Base-by-base conservation (phyloP, 108 stramenopile genomes). In the Nitzschia sp. region DNA sequence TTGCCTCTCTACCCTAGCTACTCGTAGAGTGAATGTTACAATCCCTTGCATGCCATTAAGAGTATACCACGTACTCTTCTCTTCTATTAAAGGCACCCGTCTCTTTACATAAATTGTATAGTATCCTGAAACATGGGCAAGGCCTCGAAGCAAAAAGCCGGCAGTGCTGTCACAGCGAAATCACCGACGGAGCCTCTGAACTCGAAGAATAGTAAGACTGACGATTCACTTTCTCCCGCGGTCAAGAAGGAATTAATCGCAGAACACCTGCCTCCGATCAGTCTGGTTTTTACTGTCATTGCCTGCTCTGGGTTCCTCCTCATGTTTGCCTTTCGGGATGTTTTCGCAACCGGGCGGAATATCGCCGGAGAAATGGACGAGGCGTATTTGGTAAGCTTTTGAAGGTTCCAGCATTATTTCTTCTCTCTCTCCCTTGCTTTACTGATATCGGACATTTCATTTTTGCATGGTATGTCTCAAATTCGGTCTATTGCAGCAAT, bases 241-340 rank as follows among this genome's bases (percentile, higher is more conserved):
- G 35, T 60, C n/a, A 23, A 23, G 52, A 69, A 41, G 54, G 70
- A 71, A 21, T 26, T 66, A 2, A 52, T 57, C 16, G 73, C 22
- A 29, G 83, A 88, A 33, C 93, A 94, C 63, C 80, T 94, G 21
- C 81, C 87, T 13, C 93, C 93, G 0, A 41, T 90, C 2, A 63
- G 75, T 32, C 68, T 94, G 0, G 82, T 90, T 21, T 53, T 87
- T 16, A 76, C 76, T 8, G 79, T 87, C n/a, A 72, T 94, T 21
- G 41, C 85, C 0, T 92, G 90, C 68, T 94, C 93, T 19, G 90
- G 90, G 28, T 67, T 80, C n/a, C 57, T 90, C 22, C 88, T 86
- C 68, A 73, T 94, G 4, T 64, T 87, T 41, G 79, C 85, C 27
- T 82, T 91, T 27, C 71, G 93, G 26, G 93, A 94, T 74, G 80